Evolutionary conservation across 140 eudicot genomes (phyloP).

Genomic region (Anethum foeniculum): DNA sequence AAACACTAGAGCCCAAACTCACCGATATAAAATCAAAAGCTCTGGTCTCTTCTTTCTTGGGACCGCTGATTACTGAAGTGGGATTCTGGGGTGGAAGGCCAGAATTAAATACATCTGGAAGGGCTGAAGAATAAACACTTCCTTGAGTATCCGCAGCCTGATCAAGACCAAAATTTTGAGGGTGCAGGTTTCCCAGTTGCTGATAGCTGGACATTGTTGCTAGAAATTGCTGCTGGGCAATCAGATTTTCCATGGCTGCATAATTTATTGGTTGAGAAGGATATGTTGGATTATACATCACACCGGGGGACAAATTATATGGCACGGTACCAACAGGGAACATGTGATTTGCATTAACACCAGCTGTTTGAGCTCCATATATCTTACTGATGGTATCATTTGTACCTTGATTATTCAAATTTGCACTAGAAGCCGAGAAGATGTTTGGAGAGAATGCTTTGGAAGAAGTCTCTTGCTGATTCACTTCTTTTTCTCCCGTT

Average conservation of each 20-base stretch:
- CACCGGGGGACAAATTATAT: slow-evolving; percentile 49
- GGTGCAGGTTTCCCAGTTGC: slow-evolving; percentile 53
- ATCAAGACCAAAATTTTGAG: slow-evolving; percentile 27
- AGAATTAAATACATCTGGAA: slow-evolving; percentile 67
- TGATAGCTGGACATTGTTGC: slow-evolving; percentile 70
- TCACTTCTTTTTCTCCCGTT: slow-evolving; percentile 24
- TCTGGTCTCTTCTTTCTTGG: slow-evolving; percentile 64
- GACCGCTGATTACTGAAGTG: slow-evolving; percentile 38
- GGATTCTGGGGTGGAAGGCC: slow-evolving; percentile 43
- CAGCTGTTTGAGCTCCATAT: slow-evolving; percentile 43
- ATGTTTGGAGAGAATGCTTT: slow-evolving; percentile 28
- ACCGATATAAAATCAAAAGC: slow-evolving; percentile 85
- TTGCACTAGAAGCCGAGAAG: slow-evolving; percentile 28
- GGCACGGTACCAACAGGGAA: slow-evolving; percentile 50
- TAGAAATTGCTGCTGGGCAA: slow-evolving; percentile 71
- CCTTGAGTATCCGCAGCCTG: slow-evolving; percentile 36
- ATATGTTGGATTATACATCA: slow-evolving; percentile 60
- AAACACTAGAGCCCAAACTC: slow-evolving; percentile 18
- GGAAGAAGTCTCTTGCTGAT: slow-evolving; percentile 26
- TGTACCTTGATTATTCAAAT: slow-evolving; percentile 27
- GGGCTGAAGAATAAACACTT: slow-evolving; percentile 32
- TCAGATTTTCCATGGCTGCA: slow-evolving; percentile 50
- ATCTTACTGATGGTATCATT: slow-evolving; percentile 32
- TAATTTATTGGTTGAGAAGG: slow-evolving; percentile 58
- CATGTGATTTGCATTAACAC: slow-evolving; percentile 37